These are phyloP conservation scores for Nemania abortiva DNA, from an alignment of 2,329 filamentous ascomycete genomes.

Conservation along the genomic window DNA sequence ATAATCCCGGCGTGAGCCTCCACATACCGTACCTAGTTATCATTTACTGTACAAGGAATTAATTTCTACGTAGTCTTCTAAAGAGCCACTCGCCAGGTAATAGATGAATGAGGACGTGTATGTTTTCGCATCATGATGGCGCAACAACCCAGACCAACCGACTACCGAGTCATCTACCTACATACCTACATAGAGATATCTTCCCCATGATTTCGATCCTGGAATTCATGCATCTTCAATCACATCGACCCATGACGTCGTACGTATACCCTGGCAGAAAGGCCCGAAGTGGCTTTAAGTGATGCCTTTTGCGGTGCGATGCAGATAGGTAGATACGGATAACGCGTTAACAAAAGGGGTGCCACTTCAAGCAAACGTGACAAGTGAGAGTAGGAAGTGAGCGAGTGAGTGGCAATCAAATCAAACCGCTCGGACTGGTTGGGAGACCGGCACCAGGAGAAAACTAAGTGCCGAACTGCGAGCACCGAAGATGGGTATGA, in stretches of 20 bases:
- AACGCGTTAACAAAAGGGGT: background rate
- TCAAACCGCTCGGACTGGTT: background rate
- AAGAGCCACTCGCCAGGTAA: too few species aligned
- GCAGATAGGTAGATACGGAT: background rate
- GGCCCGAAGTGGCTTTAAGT: too few species aligned
- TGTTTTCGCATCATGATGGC: background rate
- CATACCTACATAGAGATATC: background rate
- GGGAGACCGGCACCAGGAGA: conserved; percentile 13
- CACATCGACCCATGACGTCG: background rate
- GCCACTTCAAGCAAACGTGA: background rate
- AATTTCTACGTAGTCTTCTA: background rate
- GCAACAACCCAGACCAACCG: background rate
- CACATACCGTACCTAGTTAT: background rate
- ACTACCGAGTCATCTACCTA: background rate
- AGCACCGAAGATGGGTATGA: conserved; percentile 11
- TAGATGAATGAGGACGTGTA: too few species aligned
- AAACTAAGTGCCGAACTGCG: conserved; percentile 34
- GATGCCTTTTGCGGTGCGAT: too few species aligned
- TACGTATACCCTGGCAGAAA: background rate
- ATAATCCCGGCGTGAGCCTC: conserved; percentile 16
- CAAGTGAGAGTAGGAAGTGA: too few species aligned
- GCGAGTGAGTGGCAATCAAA: background rate
- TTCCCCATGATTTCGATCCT: conserved; percentile 3
- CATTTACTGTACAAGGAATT: background rate
- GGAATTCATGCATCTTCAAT: conserved; percentile 18